Conservation (phyloP, 768 basidiomycete species). For the Suillus lakei region DNA sequence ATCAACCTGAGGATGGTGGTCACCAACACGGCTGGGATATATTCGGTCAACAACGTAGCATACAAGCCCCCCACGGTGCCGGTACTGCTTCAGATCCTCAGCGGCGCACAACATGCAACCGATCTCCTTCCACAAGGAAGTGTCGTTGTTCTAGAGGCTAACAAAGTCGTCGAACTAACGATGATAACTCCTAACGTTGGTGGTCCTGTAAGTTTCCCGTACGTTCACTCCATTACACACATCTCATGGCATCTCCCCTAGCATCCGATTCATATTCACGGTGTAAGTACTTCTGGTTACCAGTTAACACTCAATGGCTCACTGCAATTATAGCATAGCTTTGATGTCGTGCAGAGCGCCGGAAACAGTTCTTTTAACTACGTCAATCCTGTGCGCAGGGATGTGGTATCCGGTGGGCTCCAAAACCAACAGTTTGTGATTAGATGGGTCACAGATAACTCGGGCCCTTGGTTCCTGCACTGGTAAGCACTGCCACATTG, state of each 20-base stretch:
- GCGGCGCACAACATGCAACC: conserved; percentile 40
- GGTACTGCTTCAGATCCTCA: conserved; percentile 49
- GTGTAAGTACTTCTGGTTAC: conserved; percentile 19
- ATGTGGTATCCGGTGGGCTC: conserved; percentile 13
- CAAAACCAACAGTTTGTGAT: conserved; percentile 48
- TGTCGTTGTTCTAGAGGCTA: conserved; percentile 24
- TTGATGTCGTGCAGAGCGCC: conserved; percentile 33
- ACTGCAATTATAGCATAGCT: conserved; percentile 23
- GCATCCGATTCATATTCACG: conserved; percentile 36
- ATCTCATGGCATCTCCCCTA: conserved; percentile 12
- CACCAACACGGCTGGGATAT: conserved; percentile 13
- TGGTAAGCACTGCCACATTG: conserved; percentile 27
- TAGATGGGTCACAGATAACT: conserved; percentile 54
- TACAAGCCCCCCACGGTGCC: conserved; percentile 40
- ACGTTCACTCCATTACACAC: background rate
- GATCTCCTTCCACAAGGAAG: conserved; percentile 31
- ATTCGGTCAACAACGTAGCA: conserved; percentile 18
- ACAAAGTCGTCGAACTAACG: conserved; percentile 35
- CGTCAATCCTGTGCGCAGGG: conserved; percentile 31
- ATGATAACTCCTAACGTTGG: conserved; percentile 10
- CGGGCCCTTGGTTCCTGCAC: conserved; percentile 57
- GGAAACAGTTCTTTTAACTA: conserved; percentile 28
- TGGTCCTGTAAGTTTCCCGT: conserved; percentile 27
- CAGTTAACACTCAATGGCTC: background rate
- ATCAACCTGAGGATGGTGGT: conserved; percentile 33